These are phyloP conservation scores for Amanita inopinata DNA, from an alignment of 768 basidiomycete genomes.

Conservation along the genomic window DNA sequence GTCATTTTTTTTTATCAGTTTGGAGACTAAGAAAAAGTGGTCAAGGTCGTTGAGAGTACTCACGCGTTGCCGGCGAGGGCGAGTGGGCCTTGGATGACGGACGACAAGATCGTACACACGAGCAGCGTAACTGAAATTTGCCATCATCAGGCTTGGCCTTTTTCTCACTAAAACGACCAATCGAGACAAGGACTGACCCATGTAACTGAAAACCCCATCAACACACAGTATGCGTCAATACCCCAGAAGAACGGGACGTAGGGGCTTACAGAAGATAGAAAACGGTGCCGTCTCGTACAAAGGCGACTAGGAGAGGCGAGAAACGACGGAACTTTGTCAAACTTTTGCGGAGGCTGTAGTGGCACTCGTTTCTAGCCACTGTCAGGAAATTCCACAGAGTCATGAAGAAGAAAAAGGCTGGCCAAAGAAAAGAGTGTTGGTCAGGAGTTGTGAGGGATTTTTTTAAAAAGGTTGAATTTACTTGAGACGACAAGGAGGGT, in stretches of 20 bases:
- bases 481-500: background rate
- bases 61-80: background rate
- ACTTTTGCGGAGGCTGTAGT: background rate
- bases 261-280: conserved; percentile 2
- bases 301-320: conserved; percentile 1
- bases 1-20: no score
- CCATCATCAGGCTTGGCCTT: background rate
- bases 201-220: background rate
- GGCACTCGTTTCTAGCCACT: background rate
- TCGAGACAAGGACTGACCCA: background rate
- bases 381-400: background rate
- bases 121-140: background rate
- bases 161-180: no score
- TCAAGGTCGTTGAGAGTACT: background rate
- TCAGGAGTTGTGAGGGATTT: background rate
- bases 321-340: background rate
- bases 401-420: conserved; percentile 4
- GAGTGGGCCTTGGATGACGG: background rate
- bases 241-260: background rate
- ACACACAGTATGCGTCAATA: background rate
- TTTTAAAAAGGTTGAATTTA: background rate
- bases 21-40: background rate
- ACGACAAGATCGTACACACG: background rate
- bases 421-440: no score
- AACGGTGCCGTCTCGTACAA: conserved; percentile 2